phyloP scores from a whole-genome alignment of 768 basidiomycete genomes.

The Naganishia randhawae region DNA sequence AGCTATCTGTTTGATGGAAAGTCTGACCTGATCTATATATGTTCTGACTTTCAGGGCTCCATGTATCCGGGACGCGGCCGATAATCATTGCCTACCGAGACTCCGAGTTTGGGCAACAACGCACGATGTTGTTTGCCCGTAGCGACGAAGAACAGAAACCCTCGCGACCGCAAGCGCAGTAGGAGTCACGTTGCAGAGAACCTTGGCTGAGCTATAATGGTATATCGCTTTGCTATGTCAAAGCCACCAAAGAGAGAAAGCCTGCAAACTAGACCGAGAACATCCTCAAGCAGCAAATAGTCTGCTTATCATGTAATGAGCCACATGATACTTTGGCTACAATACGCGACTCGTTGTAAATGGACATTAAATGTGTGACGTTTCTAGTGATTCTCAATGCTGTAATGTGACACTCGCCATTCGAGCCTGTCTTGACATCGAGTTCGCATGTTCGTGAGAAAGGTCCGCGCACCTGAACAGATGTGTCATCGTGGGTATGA shows the following conservation, averaged over 20 bases:
- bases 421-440: constrained; percentile 6
- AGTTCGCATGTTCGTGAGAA: constrained; percentile 6
- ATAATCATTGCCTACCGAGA: neutral
- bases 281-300: neutral
- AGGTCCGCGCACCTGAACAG: constrained; percentile 4
- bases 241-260: no score
- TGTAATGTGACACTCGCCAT: constrained; percentile 6
- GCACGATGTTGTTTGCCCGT: no score
- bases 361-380: neutral
- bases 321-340: neutral
- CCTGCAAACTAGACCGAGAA: neutral
- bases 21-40: neutral
- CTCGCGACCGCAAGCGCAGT: no score
- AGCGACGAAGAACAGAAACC: no score
- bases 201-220: no score
- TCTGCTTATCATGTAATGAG: neutral
- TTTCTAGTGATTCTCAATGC: neutral
- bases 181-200: no score
- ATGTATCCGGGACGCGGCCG: neutral
- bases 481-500: neutral
- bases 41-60: neutral
- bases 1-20: no score
- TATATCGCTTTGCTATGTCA: no score
- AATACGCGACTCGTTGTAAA: neutral
- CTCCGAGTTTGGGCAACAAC: no score